Percentiles rank a stretch among this genome's conserved stretches.
Conservation (phyloP, 176 grass and related monocot species). For the Zizania latifolia region DNA sequence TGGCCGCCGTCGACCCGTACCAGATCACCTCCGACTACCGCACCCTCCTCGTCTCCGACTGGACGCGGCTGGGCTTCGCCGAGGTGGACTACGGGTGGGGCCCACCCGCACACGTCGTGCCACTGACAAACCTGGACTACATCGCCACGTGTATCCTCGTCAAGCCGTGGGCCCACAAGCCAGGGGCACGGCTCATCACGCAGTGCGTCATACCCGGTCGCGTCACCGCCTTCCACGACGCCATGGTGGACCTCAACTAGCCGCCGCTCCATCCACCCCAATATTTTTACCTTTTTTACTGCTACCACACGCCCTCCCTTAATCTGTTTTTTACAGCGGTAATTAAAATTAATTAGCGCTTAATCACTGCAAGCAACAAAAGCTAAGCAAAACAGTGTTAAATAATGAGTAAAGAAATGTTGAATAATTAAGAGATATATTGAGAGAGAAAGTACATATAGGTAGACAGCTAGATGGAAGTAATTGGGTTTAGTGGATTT, state of each 20-base stretch:
- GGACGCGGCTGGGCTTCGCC: constrained; percentile 83
- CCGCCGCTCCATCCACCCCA: background rate
- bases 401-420: background rate
- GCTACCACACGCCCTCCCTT: background rate
- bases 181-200: constrained; percentile 75
- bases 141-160: constrained; percentile 97
- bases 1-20: constrained; percentile 50
- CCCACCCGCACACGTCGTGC: constrained; percentile 67
- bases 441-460: background rate
- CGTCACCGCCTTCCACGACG: constrained; percentile 63
- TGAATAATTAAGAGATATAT: background rate
- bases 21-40: constrained; percentile 81
- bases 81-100: constrained; percentile 97
- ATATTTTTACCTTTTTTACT: background rate
- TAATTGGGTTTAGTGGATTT: constrained; percentile 25
- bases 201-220: constrained; percentile 67
- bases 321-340: background rate
- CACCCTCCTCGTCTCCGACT: constrained; percentile 84
- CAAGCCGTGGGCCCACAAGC: constrained; percentile 69
- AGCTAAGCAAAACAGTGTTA: background rate
- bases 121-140: constrained; percentile 84
- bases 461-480: constrained; percentile 26
- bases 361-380: background rate
- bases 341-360: background rate
- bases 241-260: constrained; percentile 53